Base-by-base conservation (phyloP, 257 asterid species). In the Lavandula angustifolia region DNA sequence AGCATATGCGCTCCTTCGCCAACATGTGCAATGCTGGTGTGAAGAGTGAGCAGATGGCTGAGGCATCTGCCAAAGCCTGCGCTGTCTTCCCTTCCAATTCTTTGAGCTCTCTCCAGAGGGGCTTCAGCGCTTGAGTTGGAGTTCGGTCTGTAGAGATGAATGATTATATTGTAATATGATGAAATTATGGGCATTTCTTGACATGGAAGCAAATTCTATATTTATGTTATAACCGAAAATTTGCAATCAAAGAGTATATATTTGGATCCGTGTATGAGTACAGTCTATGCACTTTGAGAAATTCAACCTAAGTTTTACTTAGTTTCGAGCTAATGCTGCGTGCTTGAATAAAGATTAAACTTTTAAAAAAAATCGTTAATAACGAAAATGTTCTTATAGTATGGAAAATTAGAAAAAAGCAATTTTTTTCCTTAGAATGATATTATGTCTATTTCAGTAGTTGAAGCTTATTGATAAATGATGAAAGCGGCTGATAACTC, bases 11-110 rank as follows among this genome's bases (percentile, higher is more conserved):
- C 6, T 78, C 95, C 0, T 49, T 94, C 31, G 99, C 96, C 43
- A 90, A 90, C 75, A 84, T 94, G 33, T 94, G 99, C 82, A 94
- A 94, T n/a, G 84, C 84, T 4, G 96, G 97, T 37, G 81, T 86
- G 62, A 71, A 54, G 37, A 73, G 1, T 58, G 95, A 83, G 64
- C 88, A 81, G 78, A 81, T 94, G 97, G 92, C 79, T 0, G 92
- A 83, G 75, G 97, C 97, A 8, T 82, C 97, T 0, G 79, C 84
- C 5, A 95, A 90, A 70, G 96, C 95, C 38, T 94, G 99, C 54
- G 41, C 78, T 27, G 70, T 48, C 52, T 55, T 94, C 69, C 97
- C 99, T 17, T 81, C 95, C 38, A 76, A 79, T 69, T 42, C 84
- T 7, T 86, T 96, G 99, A 87, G 96, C 81, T 85, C 95, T 61